Evolutionary conservation across 208 protist species (phyloP), one percentile per base, ranked within the genome.

Genomic region (Acanthamoeba royreba): DNA sequence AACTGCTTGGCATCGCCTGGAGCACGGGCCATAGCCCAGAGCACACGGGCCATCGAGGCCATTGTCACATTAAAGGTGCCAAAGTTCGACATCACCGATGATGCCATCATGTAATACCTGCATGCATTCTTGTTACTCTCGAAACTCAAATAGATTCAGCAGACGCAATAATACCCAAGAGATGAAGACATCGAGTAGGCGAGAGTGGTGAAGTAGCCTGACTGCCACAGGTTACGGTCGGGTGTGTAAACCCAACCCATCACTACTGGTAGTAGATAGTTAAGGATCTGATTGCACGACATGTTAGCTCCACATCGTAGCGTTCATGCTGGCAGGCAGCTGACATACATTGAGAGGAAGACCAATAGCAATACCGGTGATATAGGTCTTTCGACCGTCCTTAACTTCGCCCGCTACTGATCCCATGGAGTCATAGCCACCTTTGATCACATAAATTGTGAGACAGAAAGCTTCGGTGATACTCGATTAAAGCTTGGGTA

Each of bases 181-280:
- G 17, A 17, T 33, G 72, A 83, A 31, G 72, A 83, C 35, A 83
- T 53, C 19, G 9, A 33, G 42, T 83, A 53, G 72, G 35, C 72
- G 72, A 83, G 11, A 31, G 38, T n/a, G 42, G 72, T 83, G 72
- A 83, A 83, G 72, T 83, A 83, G 43, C 72, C 72, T n/a, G 72
- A 83, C 22, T 1, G 5, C 72, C 72, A 83, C 38, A 53, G 15
- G 38, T n/a, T 52, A 1, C 43, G 43, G 38, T 83, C 11, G 72
- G 72, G 72, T 7, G 35, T 52, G 42, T 53, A 45, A n/a, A 83
- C 43, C 42, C 38, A 83, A 19, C 72, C 72, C 38, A 83, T 31
- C 19, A 83, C 7, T n/a, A 83, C 35, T 4, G 72, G 72, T 25
- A 83, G 22, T 9, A 83, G 49, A 31, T 83, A 83, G 72, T 83